phyloP scores from a whole-genome alignment of 2,329 filamentous ascomycete species.

The Scytalidium lignicola region DNA sequence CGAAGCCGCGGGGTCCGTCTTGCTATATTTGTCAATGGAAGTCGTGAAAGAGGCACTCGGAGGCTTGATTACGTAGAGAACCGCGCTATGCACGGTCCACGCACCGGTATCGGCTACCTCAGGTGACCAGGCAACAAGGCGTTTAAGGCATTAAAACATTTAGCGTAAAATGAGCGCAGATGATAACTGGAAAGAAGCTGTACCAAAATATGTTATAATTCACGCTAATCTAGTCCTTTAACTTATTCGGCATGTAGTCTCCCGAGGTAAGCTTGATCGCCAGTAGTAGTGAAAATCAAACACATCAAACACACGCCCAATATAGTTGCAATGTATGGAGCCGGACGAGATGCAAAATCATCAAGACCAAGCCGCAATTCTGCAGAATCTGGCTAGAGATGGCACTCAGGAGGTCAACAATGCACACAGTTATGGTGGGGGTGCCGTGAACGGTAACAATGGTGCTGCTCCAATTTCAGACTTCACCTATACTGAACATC shows the following conservation, averaged over 20 bases:
- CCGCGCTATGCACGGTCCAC: not conserved
- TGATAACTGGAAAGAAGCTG: too few species aligned
- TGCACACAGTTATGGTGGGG: constrained; percentile 4
- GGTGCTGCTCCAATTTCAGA: constrained; percentile 3
- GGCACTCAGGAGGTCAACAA: constrained; percentile 2
- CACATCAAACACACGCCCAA: not conserved
- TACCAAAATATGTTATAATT: too few species aligned
- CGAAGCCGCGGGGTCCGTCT: not conserved
- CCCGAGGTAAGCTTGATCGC: too few species aligned
- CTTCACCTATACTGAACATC: not conserved
- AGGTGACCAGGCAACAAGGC: not conserved
- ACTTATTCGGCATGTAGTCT: too few species aligned
- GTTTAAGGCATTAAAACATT: not conserved
- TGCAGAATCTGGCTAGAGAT: constrained; percentile 7
- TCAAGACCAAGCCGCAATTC: constrained; percentile 9
- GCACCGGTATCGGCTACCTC: not conserved
- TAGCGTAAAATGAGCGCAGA: not conserved
- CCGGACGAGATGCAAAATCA: constrained; percentile 3
- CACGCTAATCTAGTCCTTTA: too few species aligned
- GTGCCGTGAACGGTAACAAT: constrained; percentile 4
- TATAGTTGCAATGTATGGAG: constrained; percentile 5
- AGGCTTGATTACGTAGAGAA: not conserved
- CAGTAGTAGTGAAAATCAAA: not conserved
- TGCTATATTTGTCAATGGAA: too few species aligned
- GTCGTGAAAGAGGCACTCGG: not conserved